Percentiles rank a stretch among this genome's conserved stretches.
Conservation (phyloP, 139 green algal species). For the Ettlia oleoabundans region DNA sequence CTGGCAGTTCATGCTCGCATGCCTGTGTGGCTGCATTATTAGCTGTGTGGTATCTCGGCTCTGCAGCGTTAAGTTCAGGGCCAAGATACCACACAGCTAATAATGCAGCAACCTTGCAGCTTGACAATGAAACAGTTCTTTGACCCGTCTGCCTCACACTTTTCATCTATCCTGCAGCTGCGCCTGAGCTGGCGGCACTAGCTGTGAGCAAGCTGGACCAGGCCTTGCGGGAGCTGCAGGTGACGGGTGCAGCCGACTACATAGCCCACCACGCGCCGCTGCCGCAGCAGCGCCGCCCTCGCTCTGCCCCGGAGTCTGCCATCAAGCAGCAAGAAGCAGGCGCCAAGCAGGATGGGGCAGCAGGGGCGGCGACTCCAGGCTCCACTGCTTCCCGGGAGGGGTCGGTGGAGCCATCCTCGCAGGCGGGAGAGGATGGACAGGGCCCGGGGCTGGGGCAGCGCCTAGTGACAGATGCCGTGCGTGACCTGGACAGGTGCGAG, state of each 20-base stretch:
- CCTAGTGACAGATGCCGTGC: conserved; percentile 21
- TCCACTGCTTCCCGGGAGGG: neutral
- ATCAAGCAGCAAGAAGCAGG: too few relatives aligned
- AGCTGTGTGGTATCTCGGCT: too few relatives aligned
- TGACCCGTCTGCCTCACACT: too few relatives aligned
- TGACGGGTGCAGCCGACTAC: conserved; percentile 8
- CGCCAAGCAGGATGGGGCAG: neutral
- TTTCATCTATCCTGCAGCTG: conserved; percentile 23
- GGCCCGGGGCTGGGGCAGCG: neutral
- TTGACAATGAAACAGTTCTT: too few relatives aligned
- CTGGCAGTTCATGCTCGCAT: too few relatives aligned
- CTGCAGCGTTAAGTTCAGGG: too few relatives aligned
- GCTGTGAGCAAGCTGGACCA: conserved; percentile 22
- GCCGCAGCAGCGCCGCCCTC: neutral
- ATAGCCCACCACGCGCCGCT: conserved; percentile 11
- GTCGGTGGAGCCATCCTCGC: neutral
- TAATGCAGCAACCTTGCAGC: too few relatives aligned
- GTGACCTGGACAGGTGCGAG: conserved; percentile 42
- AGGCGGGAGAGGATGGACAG: neutral
- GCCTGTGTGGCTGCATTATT: too few relatives aligned
- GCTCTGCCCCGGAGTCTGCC: too few relatives aligned
- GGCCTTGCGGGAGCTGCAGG: conserved; percentile 33
- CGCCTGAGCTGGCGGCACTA: conserved; percentile 28
- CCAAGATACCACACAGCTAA: too few relatives aligned
- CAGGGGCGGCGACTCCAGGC: neutral